These are phyloP conservation scores for Prunus kanzakura DNA, from an alignment of 306 rosid species.

Conservation along the genomic window DNA sequence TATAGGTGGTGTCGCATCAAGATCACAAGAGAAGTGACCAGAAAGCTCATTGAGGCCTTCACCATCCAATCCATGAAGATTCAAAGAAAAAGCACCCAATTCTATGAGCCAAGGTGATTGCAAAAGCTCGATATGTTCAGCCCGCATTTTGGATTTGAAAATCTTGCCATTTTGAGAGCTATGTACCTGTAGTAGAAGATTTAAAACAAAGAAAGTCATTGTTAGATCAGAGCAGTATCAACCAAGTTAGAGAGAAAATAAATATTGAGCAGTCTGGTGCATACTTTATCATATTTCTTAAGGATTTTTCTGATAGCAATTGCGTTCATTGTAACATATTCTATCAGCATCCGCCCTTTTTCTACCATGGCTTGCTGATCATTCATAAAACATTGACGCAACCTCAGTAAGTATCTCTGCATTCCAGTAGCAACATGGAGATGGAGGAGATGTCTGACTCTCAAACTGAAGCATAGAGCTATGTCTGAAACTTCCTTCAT, in stretches of 20 bases:
- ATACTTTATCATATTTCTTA: constrained; percentile 88
- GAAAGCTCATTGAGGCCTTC: constrained; percentile 44
- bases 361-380: constrained; percentile 53
- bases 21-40: constrained; percentile 58
- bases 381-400: constrained; percentile 64
- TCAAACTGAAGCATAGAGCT: constrained; percentile 62
- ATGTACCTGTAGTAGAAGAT: constrained; percentile 50
- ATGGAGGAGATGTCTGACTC: constrained; percentile 75
- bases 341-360: constrained; percentile 70
- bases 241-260: constrained; percentile 3
- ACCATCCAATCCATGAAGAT: constrained; percentile 45
- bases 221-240: constrained; percentile 5
- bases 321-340: constrained; percentile 81
- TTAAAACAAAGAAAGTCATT: neutral
- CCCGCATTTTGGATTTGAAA: constrained; percentile 70
- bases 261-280: constrained; percentile 16
- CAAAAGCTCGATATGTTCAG: constrained; percentile 77
- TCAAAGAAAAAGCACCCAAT: constrained; percentile 83
- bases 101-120: constrained; percentile 93
- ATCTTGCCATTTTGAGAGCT: constrained; percentile 68
- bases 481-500: constrained; percentile 81
- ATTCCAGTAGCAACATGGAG: constrained; percentile 73
- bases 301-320: constrained; percentile 88
- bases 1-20: constrained; percentile 32
- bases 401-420: constrained; percentile 54